These are phyloP conservation scores for Linnemannia schmuckeri DNA, from an alignment of 192 early-diverging fungal genomes.

Conservation along the genomic window DNA sequence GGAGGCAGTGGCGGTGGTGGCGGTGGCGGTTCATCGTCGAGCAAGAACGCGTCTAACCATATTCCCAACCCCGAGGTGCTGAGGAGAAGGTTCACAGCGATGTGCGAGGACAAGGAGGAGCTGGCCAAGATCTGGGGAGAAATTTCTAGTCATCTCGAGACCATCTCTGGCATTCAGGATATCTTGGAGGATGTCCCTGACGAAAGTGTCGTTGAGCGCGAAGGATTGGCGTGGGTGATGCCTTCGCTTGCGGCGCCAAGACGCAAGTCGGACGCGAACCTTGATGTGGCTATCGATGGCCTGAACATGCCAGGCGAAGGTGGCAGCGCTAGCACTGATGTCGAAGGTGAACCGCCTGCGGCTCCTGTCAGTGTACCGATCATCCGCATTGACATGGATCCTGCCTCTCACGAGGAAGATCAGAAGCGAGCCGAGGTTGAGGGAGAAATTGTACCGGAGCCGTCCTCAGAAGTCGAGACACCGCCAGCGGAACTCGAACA, in stretches of 20 bases:
- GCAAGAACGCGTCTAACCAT: constrained; percentile 29
- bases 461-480: neutral
- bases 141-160: constrained; percentile 44
- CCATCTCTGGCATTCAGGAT: constrained; percentile 49
- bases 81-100: constrained; percentile 70
- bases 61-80: constrained; percentile 70
- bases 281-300: constrained; percentile 1
- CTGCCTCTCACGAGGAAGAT: constrained; percentile 26
- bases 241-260: constrained; percentile 39
- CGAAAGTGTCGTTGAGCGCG: constrained; percentile 41
- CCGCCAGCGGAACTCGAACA: neutral
- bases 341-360: neutral
- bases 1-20: constrained; percentile 23
- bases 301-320: neutral
- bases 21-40: constrained; percentile 26
- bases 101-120: constrained; percentile 69
- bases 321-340: neutral
- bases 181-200: constrained; percentile 54
- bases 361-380: constrained; percentile 17
- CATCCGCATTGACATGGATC: constrained; percentile 55
- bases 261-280: constrained; percentile 26
- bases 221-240: constrained; percentile 36
- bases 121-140: constrained; percentile 78
- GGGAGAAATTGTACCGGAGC: neutral
- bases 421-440: neutral